These are phyloP conservation scores for Moesziomyces globuligerus DNA, from an alignment of 1,284 basidiomycete species.

Conservation along the genomic window DNA sequence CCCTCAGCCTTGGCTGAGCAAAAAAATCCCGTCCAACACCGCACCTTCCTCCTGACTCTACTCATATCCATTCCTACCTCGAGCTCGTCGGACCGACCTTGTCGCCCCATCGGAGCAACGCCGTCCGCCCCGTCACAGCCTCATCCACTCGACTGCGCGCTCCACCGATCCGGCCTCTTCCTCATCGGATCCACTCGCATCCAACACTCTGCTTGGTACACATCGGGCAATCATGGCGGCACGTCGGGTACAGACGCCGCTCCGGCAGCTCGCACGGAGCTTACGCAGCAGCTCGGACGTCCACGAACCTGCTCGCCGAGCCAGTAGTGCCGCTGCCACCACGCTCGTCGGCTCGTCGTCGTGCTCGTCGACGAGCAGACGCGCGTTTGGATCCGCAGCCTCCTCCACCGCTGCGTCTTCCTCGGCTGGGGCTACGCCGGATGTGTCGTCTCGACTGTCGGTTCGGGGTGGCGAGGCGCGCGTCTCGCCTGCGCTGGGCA, in stretches of 20 bases:
- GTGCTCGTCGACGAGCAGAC: slow-evolving; percentile 3
- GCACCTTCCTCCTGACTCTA: too few species aligned
- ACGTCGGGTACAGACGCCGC: slow-evolving; percentile 18
- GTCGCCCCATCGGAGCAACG: too few species aligned
- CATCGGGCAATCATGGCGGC: slow-evolving; percentile 24
- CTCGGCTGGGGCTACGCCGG: slow-evolving; percentile 15
- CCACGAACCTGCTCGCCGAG: slow-evolving; percentile 12
- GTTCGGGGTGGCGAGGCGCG: slow-evolving; percentile 9
- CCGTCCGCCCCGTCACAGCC: too few species aligned
- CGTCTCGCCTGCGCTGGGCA: slow-evolving; percentile 26
- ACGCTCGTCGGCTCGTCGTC: slow-evolving; percentile 9
- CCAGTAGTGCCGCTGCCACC: slow-evolving; percentile 1
- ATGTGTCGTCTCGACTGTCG: slow-evolving; percentile 9
- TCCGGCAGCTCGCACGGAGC: slow-evolving; percentile 12
- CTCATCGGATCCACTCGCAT: too few species aligned
- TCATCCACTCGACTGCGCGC: too few species aligned
- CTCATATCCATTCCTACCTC: too few species aligned
- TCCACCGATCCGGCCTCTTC: too few species aligned
- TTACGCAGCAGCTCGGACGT: background rate
- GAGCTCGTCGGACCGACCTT: too few species aligned
- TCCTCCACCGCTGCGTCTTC: slow-evolving; percentile 23
- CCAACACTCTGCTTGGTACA: too few species aligned
- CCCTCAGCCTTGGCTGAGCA: too few species aligned
- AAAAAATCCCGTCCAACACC: too few species aligned
- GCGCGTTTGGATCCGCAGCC: slow-evolving; percentile 26